These are phyloP conservation scores for Tulasnella sp. DNA, from an alignment of 768 basidiomycete species.

Conservation along the genomic window DNA sequence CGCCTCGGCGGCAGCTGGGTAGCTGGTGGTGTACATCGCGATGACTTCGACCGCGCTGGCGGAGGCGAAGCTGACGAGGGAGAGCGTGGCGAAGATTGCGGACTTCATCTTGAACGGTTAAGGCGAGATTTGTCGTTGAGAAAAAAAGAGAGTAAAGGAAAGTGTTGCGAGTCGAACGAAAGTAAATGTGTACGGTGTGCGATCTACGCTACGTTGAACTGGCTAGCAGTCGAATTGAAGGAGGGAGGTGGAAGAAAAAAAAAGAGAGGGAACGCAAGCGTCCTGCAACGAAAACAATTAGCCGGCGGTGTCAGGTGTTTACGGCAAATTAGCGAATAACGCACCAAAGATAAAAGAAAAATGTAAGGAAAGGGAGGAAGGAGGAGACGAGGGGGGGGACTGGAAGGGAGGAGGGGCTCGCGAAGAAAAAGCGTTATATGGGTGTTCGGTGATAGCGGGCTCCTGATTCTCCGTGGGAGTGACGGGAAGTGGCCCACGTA, in stretches of 20 bases:
- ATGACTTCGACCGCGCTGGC: slow-evolving; percentile 46
- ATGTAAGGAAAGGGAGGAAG: slow-evolving; percentile 1
- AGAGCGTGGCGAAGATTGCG: slow-evolving; percentile 56
- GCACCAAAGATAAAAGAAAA: slow-evolving; percentile 19
- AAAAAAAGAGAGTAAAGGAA: slow-evolving; percentile 21
- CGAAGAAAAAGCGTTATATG: neutral
- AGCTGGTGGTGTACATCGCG: neutral
- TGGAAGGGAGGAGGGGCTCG: neutral
- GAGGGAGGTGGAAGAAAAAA: slow-evolving; percentile 28
- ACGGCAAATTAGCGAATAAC: neutral
- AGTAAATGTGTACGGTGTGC: slow-evolving; percentile 31
- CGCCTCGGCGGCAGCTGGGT: neutral
- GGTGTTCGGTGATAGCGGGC: neutral
- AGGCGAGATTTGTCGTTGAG: slow-evolving; percentile 36
- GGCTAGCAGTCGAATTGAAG: slow-evolving; percentile 54
- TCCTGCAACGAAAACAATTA: slow-evolving; percentile 34
- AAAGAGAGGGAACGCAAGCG: slow-evolving; percentile 41
- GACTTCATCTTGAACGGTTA: slow-evolving; percentile 54
- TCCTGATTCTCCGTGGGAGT: slow-evolving; percentile 10
- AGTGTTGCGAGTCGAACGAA: slow-evolving; percentile 34
- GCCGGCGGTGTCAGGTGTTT: neutral
- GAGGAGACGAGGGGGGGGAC: neutral
- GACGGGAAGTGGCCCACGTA: slow-evolving; percentile 13
- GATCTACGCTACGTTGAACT: slow-evolving; percentile 41
- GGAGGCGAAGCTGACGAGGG: slow-evolving; percentile 53